These are phyloP conservation scores for Durio zibethinus DNA, from an alignment of 345 rosid genomes.

Conservation along the genomic window DNA sequence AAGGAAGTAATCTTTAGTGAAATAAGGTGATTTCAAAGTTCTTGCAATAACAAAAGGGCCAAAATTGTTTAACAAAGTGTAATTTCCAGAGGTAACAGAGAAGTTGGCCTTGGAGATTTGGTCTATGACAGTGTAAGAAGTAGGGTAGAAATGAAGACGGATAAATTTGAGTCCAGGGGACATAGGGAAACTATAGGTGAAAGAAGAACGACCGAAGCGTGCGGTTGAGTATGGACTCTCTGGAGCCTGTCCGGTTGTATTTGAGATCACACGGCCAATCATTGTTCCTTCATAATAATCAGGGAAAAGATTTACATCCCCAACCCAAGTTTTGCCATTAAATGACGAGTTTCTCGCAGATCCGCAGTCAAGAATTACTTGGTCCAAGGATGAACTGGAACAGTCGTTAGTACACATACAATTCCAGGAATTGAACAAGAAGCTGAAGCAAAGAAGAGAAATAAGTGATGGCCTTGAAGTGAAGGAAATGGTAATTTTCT, in stretches of 20 bases:
- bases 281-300: neutral
- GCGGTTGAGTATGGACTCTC: conserved; percentile 19
- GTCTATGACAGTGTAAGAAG: neutral
- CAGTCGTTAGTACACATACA: neutral
- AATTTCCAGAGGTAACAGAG: conserved; percentile 14
- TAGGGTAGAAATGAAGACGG: conserved; percentile 22
- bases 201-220: conserved; percentile 16
- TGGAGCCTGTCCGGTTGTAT: neutral
- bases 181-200: conserved; percentile 26
- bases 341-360: neutral
- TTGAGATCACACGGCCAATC: neutral
- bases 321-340: neutral
- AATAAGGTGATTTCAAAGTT: neutral
- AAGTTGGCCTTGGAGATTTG: conserved; percentile 6
- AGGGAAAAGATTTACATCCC: neutral
- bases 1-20: neutral
- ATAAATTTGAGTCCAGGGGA: conserved; percentile 19
- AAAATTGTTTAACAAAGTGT: conserved; percentile 27
- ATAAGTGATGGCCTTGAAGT: neutral
- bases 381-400: neutral
- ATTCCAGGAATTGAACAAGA: neutral
- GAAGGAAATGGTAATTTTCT: neutral
- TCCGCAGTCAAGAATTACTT: neutral
- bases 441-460: neutral
- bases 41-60: neutral